Evolutionary conservation across 139 green algal genomes (phyloP), one percentile per base, ranked within the genome.

Genomic region (Chlorella ohadii): DNA sequence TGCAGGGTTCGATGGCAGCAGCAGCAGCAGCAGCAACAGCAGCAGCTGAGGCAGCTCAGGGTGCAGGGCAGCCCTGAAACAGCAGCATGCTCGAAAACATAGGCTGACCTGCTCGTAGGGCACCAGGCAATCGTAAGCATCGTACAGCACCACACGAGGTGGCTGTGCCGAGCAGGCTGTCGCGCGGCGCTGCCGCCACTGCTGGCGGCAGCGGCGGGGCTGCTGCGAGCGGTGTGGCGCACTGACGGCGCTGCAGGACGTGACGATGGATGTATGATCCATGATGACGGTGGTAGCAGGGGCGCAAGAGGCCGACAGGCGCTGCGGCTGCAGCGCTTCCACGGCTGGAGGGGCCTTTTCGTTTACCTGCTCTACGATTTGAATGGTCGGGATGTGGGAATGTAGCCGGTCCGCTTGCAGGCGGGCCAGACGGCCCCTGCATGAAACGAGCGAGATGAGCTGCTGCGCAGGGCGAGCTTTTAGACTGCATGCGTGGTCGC

Each of bases 51-150:
- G 41, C n/a, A n/a, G n/a, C 2, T n/a, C 27, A 20, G 3, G 20
- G 20, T 33, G 61, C 61, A 16, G 1, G 13, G 25, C 28, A 28
- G 33, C 3, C 61, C 4, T 33, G 25, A 27, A 67, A 28, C 22
- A 67, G 61, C 61, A 67, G 13, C 11, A 27, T 28, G 65, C 31
- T 44, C 31, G 12, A 20, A 31, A 1, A 22, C 65, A 41, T 44
- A 33, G 28, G 15, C 38, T 41, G 34, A 73, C 77, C 81, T 76
- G 41, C 22, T 89, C 73, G 51, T 87, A 89, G 23, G 81, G 81
- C 3, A 89, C n/a, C 25, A 71, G 34, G 1, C 55, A 73, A 28
- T 87, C 66, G 31, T 78, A 65, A 3, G 59, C 25, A 65, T 90
- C 86, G 20, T 85, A 87, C 0, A 86, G 70, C 20, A 56, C 33